phyloP scores from a whole-genome alignment of 164 flowering plant genomes.

The Stephania yunnanensis region DNA sequence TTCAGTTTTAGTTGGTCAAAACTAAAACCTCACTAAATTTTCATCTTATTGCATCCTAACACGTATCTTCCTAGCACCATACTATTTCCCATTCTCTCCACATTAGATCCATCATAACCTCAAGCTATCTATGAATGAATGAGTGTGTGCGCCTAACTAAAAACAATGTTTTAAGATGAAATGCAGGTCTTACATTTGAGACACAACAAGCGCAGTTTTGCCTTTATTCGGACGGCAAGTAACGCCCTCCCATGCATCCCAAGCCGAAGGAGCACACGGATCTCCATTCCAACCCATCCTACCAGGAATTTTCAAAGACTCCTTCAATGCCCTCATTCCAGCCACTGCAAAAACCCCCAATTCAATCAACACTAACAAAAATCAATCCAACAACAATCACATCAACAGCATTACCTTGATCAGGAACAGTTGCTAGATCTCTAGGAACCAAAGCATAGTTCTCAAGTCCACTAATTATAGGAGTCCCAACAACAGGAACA shows the following conservation, averaged over 20 bases:
- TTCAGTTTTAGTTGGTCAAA: too few relatives aligned
- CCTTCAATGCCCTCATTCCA: constrained; percentile 85
- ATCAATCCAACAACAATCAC: background rate
- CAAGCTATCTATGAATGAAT: too few relatives aligned
- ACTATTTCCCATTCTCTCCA: too few relatives aligned
- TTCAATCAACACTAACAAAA: background rate
- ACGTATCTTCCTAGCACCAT: too few relatives aligned
- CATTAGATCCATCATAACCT: too few relatives aligned
- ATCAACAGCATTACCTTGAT: constrained; percentile 51
- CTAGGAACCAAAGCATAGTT: constrained; percentile 84
- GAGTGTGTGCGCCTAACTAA: background rate
- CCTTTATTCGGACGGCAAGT: constrained; percentile 58
- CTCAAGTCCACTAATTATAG: constrained; percentile 75
- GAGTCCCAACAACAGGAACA: constrained; percentile 61
- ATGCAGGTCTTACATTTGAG: constrained; percentile 61
- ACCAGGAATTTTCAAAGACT: constrained; percentile 72
- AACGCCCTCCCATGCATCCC: constrained; percentile 99
- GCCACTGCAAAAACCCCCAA: constrained; percentile 35
- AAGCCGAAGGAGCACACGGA: constrained; percentile 91
- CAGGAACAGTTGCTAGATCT: constrained; percentile 67
- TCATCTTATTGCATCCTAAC: too few relatives aligned
- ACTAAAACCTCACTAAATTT: too few relatives aligned
- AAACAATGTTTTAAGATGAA: background rate
- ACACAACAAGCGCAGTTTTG: constrained; percentile 57
- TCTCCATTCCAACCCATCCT: constrained; percentile 99